Conservation (phyloP, 805 yeast species). For the Candida caryicola region DNA sequence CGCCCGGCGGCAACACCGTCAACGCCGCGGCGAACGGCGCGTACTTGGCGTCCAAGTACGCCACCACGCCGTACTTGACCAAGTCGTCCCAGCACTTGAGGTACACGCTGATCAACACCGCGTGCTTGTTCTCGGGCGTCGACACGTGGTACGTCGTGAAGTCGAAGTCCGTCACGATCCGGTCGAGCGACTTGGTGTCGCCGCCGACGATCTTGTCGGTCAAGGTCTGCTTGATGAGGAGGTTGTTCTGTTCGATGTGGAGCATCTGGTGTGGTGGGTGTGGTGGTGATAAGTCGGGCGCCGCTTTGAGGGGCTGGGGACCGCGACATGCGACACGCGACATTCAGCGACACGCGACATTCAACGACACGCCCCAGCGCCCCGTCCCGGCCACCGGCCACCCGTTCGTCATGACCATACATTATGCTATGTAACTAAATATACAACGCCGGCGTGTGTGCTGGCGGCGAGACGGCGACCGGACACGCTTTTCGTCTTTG, state of each 20-base stretch:
- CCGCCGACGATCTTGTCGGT: slow-evolving; percentile 61
- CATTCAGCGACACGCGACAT: no score
- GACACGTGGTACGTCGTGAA: slow-evolving; percentile 92
- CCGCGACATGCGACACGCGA: no score
- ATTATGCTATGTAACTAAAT: no score
- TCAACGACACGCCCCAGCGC: no score
- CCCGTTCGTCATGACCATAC: no score
- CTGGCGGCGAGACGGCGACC: no score
- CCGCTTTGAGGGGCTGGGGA: neutral
- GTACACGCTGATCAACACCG: slow-evolving; percentile 63
- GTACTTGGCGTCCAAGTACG: slow-evolving; percentile 52
- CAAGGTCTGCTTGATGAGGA: slow-evolving; percentile 77
- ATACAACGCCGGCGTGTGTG: no score
- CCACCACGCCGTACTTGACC: slow-evolving; percentile 59
- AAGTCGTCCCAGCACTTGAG: slow-evolving; percentile 79
- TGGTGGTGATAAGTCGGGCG: slow-evolving; percentile 1
- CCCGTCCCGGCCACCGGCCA: no score
- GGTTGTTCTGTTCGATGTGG: slow-evolving; percentile 79
- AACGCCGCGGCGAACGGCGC: slow-evolving; percentile 31
- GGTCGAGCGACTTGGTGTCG: slow-evolving; percentile 55
- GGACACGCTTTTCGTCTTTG: no score
- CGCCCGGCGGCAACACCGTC: slow-evolving; percentile 25
- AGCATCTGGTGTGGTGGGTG: no score
- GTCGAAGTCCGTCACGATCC: slow-evolving; percentile 92
- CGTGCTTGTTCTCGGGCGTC: slow-evolving; percentile 72